Base-by-base conservation (phyloP, 2,329 filamentous ascomycete species). In the Trichoderma asperellum region DNA sequence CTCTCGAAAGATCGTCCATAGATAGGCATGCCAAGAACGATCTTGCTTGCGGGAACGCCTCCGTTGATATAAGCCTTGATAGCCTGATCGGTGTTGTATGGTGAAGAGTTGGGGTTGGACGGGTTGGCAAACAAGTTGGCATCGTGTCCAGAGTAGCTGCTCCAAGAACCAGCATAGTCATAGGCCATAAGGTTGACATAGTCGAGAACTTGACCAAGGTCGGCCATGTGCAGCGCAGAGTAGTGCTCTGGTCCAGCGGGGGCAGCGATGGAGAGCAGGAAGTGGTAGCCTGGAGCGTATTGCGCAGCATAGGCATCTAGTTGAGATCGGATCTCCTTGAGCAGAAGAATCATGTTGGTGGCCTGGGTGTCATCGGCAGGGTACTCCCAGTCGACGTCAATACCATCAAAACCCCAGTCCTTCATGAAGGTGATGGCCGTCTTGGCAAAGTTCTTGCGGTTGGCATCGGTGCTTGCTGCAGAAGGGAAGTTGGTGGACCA, bases 21-120 rank as follows among this genome's bases (percentile, higher is more conserved):
- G 8, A 96, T 82, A 0, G 93, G 92, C 85, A 96, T 90, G 2
- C 93, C 92, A 5, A 96, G 82, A 2, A 92, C 86, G 68, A 96
- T 86, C 78, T 95, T 95, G 65, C 78, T 76, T 0, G 87, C 75
- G 0, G 87, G 82, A 0, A 96, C 86, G 7, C 89, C 89, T 4
- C 86, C 85, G 0, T 81, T 77, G 37, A 89, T 79, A 79, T 96
- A 96, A 67, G 85, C 88, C 4, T 83, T 77, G 55, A 96, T 80
- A 3, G 92, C 91, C 21, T 82, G 79, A 37, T 91, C 83, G 2
- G 90, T 90, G 76, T 86, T 91, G 82, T 89, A 95, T 0, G 91
- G 91, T 0, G 92, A 95, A 32, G 85, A 82, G 5, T 77, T 73
- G 0, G 88, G 85, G 75, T 88, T 86, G 5, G 79, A 73, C 0